Base-by-base conservation (phyloP, 2,329 filamentous ascomycete genomes). In the Penicillium sclerotiorum region DNA sequence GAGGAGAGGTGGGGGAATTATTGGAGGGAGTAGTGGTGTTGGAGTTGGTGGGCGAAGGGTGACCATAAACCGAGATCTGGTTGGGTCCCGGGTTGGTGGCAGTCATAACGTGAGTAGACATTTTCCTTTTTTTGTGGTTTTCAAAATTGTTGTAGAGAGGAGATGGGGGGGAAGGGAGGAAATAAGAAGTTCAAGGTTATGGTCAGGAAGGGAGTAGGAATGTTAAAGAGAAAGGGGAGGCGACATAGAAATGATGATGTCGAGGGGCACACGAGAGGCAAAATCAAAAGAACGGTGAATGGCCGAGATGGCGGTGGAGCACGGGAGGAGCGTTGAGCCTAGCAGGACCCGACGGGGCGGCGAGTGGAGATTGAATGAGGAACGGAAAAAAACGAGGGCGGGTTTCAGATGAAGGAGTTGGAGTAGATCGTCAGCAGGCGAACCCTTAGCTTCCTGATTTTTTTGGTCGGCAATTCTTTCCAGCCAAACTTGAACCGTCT, bases 1-100 rank as follows among this genome's bases (percentile, higher is more conserved):
- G 74, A 40, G 80, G 79, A 6, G 79, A 78, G 15, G 77, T 77
- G 18, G 80, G 80, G 23, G 80, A 82, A 55, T 78, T 73, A 67
- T 81, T 80, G 51, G 73, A 66, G 20, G 79, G 78, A 11, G 80
- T 80, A 45, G 75, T 76, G 17, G 75, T 57, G 47, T 72, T 65
- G 1, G 78, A 80, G 55, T 72, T 80, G 54, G 73, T 68, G 17
- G 79, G 78, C 3, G 80, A 80, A 43, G 75, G 76, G n/a, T 75
- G 56, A 49, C 70, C 68, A 56, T 72, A 72, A 46, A 68, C 58
- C 21, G 67, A 69, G 55, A 71, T 67, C 46, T 68, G 70, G 49
- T 69, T 61, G 47, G 51, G 21, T 35, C 58, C 37, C 23, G 58
- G 44, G 17, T 56, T 42, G 40, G 60, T 57, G 20, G 63, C 52